These are phyloP conservation scores for Trypanosoma caninum DNA, from an alignment of 208 protist genomes.

Conservation along the genomic window DNA sequence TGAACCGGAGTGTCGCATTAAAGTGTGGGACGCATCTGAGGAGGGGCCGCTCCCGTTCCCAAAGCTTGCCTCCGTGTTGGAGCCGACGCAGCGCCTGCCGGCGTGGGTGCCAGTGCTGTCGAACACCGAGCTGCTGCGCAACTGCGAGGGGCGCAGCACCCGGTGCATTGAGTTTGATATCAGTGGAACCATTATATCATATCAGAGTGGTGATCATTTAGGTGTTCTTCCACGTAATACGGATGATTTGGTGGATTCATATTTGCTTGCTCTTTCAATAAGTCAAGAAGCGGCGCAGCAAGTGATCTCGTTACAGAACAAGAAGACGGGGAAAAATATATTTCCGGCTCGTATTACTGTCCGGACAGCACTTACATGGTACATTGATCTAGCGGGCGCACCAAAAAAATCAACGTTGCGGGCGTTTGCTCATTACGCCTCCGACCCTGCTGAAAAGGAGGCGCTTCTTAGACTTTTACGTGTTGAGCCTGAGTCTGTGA, in stretches of 20 bases:
- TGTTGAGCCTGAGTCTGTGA: conserved; percentile 64
- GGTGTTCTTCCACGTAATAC: conserved; percentile 92
- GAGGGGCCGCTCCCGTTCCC: conserved; percentile 79
- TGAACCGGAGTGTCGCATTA: conserved; percentile 79
- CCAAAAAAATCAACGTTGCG: conserved; percentile 90
- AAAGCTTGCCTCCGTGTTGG: conserved; percentile 82
- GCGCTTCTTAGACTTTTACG: conserved; percentile 68
- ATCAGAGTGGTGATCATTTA: conserved; percentile 94
- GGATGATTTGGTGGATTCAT: conserved; percentile 75
- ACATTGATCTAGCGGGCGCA: conserved; percentile 78
- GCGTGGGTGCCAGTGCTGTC: conserved; percentile 66
- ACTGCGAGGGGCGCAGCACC: conserved; percentile 55
- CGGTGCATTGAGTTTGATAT: conserved; percentile 87
- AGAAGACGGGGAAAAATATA: conserved; percentile 83
- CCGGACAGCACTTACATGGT: conserved; percentile 88
- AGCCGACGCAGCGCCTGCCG: conserved; percentile 83
- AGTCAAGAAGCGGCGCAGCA: conserved; percentile 54
- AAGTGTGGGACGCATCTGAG: conserved; percentile 69
- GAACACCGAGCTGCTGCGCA: conserved; percentile 78
- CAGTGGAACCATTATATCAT: conserved; percentile 79
- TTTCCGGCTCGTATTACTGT: conserved; percentile 77
- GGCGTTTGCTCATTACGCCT: conserved; percentile 86
- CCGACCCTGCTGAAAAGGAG: conserved; percentile 67
- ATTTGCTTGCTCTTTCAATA: conserved; percentile 54
- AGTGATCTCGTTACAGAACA: conserved; percentile 83